A percentile compares a stretch with the other conserved stretches of the same genome.
These are phyloP conservation scores for Penstemon eatonii DNA, from an alignment of 257 asterid genomes.

Conservation along the genomic window DNA sequence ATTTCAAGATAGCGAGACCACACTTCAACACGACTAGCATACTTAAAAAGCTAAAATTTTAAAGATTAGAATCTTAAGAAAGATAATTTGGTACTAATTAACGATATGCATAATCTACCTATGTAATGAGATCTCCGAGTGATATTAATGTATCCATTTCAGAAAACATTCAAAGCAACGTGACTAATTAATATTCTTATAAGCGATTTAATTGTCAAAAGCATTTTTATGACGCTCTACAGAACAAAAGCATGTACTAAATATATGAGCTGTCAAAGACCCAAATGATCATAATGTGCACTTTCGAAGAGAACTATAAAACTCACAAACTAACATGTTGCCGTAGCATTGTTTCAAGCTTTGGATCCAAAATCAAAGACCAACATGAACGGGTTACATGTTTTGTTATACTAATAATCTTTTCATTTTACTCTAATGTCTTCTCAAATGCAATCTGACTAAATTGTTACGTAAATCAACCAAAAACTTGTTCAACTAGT, in stretches of 20 bases:
- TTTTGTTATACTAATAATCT: conserved; percentile 6
- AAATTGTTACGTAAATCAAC: background rate
- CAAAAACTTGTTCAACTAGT: background rate
- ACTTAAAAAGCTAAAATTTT: background rate
- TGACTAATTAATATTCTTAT: background rate
- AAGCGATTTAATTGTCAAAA: background rate
- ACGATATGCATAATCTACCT: conserved; percentile 3
- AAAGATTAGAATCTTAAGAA: background rate
- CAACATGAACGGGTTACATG: conserved; percentile 9
- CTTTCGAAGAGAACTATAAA: background rate
- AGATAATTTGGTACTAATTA: background rate
- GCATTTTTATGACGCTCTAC: background rate
- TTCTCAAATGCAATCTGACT: background rate
- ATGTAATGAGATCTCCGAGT: background rate
- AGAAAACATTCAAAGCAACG: conserved; percentile 3
- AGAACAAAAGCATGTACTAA: background rate
- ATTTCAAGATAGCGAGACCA: background rate
- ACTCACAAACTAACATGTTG: background rate
- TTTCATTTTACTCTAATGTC: background rate
- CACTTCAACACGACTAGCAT: background rate
- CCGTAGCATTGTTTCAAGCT: conserved; percentile 7
- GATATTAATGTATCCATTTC: conserved; percentile 16
- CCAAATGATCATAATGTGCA: background rate
- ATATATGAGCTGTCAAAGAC: background rate
- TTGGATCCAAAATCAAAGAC: conserved; percentile 5